Evolutionary conservation across 2,329 filamentous ascomycete genomes (phyloP), one percentile per base, ranked within the genome.

Genomic region (Grosmannia huntii): DNA sequence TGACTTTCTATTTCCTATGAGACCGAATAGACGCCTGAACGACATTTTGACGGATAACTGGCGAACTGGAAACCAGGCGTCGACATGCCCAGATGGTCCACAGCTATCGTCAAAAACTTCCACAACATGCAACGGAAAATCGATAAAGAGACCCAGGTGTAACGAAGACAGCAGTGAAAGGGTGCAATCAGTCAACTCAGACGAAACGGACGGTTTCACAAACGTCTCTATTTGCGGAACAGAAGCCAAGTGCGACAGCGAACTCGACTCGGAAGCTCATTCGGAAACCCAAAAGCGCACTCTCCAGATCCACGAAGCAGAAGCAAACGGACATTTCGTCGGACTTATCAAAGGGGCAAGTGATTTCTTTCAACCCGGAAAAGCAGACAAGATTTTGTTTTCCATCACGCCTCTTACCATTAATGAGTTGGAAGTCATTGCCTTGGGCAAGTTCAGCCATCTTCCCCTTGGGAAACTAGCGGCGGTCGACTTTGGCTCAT

Each of bases 341-440:
- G 59, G 54, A 2, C 46, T 56, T 4, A 57, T 62, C 19, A 52
- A 49, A 21, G 16, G 38, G n/a, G 19, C 60, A 16, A 51, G 53
- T 6, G 53, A 60, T 11, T 54, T 57, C n/a, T 31, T 44, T 2
- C 57, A 46, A 5, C 51, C 60, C 1, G 33, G 46, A 14, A 56
- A 58, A 10, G 19, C 52, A 21, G 51, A 41, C 14, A 49, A 44
- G 19, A 53, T 63, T 6, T 2, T 62, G 4, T 62, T 63, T 27
- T 62, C 62, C 0, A 59, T 63, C 28, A 62, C 60, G 0, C 62
- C 59, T 21, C 27, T 55, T 5, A 50, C 57, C 2, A 31, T 41
- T 4, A n/a, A 16, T 1, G 59, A 59, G 28, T 6, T 58, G 10
- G n/a, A 23, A 3, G 9, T 11, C 1, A 16, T 53, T 11, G 11